Base-by-base conservation (phyloP, 2,329 filamentous ascomycete species). In the Aspergillus latus region DNA sequence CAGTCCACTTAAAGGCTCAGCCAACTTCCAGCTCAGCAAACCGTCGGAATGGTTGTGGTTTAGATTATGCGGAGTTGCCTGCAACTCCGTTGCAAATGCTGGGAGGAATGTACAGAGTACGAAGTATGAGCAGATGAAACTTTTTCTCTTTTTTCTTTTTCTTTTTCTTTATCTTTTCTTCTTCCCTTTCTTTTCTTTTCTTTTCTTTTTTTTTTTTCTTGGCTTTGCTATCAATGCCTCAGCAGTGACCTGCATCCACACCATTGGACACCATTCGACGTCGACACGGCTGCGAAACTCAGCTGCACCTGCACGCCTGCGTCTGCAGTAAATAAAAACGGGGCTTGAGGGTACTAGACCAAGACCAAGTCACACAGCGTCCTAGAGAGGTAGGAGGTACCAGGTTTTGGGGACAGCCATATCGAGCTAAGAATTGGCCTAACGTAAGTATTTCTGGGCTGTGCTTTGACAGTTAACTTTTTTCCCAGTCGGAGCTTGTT, bases 401-500 rank as follows among this genome's bases (percentile, higher is more conserved):
- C 46, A 50, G 40, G 40, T 49, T 6, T 46, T 55, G 48, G 34
- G 42, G 43, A 53, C 51, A 26, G 42, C 15, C 32, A n/a, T 32
- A 26, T 21, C n/a, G 15, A 43, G 47, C 21, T 46, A 46, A 46
- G 37, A 44, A 40, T 11, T 28, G 37, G 39, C 15, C 43, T 47
- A 51, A 47, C 39, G 51, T 56, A 51, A 43, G 30, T 8, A 47
- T 49, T 21, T 44, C 28, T 40, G 21, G n/a, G 26, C 16, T 26
- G 30, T 7, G 7, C 7, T 9, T 37, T 13, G 36, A 21, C 21
- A 21, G 21, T 21, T 21, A 49, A 49, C 26, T 21, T 37, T 8
- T 39, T 45, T n/a, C 40, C 52, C 47, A 39, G 47, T 55, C 39
- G 42, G 39, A 28, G 37, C 26, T 15, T 48, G 47, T 52, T 52